A percentile compares a stretch with the other conserved stretches of the same genome.
These are phyloP conservation scores for Russula abietina DNA, from an alignment of 768 basidiomycete genomes.

Conservation along the genomic window DNA sequence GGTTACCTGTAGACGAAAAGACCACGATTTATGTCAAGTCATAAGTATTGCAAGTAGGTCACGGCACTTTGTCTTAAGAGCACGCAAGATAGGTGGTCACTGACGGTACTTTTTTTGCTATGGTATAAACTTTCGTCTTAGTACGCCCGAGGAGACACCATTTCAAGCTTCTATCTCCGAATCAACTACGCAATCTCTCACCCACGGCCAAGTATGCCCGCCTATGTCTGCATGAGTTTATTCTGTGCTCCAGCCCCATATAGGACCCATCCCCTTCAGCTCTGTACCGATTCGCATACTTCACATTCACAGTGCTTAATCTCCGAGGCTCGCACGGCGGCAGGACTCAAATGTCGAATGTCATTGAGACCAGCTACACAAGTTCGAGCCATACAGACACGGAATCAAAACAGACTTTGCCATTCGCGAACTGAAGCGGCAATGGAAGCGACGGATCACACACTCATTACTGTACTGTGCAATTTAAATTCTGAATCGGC, in stretches of 20 bases:
- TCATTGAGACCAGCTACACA: not conserved
- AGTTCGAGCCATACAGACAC: not conserved
- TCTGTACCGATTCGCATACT: too few species aligned
- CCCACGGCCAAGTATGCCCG: conserved; percentile 1
- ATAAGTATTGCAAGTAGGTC: too few species aligned
- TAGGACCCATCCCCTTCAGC: not conserved
- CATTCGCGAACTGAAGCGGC: not conserved
- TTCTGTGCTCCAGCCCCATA: not conserved
- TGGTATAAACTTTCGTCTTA: too few species aligned
- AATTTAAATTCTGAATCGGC: not conserved
- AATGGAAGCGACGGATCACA: not conserved
- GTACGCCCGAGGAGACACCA: not conserved
- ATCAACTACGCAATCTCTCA: not conserved
- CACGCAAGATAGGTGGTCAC: too few species aligned
- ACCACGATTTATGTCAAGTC: too few species aligned
- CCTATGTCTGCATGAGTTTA: not conserved
- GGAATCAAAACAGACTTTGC: not conserved
- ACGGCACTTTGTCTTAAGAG: too few species aligned
- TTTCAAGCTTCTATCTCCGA: not conserved
- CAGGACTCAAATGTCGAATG: too few species aligned
- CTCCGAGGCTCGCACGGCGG: not conserved
- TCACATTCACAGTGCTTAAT: not conserved
- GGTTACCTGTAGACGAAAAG: not conserved
- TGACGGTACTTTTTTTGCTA: too few species aligned
- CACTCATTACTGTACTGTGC: not conserved